phyloP scores from a whole-genome alignment of 139 green algal genomes.

The Chlamydomonas eustigma region DNA sequence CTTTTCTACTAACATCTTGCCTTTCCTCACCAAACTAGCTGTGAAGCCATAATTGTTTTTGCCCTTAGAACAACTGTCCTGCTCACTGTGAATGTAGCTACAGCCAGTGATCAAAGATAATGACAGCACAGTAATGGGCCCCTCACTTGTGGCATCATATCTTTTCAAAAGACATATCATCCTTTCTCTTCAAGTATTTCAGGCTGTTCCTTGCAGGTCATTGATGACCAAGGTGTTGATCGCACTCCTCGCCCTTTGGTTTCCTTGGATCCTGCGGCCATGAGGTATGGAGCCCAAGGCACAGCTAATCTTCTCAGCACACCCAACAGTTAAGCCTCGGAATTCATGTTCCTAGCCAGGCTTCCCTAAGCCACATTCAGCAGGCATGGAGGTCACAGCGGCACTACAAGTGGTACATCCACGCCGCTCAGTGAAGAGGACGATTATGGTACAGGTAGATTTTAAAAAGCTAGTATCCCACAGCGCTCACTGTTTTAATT shows the following conservation, averaged over 20 bases:
- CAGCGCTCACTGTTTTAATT: no score
- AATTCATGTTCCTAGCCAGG: slow-evolving; percentile 46
- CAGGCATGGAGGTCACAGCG: slow-evolving; percentile 21
- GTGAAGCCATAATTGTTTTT: no score
- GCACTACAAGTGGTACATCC: slow-evolving; percentile 21
- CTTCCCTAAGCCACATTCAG: slow-evolving; percentile 41
- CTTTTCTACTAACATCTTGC: not conserved
- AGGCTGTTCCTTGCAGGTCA: slow-evolving; percentile 20
- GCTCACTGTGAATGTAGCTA: no score
- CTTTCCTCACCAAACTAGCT: no score
- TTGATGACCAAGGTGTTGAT: slow-evolving; percentile 55
- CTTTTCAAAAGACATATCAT: not conserved
- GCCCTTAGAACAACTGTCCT: no score
- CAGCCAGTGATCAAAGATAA: no score
- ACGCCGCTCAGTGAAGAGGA: slow-evolving; percentile 25
- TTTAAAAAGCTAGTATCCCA: no score
- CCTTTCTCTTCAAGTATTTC: not conserved
- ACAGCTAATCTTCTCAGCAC: slow-evolving; percentile 25
- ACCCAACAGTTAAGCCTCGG: slow-evolving; percentile 31
- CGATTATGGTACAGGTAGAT: slow-evolving; percentile 14
- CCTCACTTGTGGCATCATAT: no score
- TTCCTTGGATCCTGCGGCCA: slow-evolving; percentile 25
- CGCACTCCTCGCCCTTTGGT: slow-evolving; percentile 65
- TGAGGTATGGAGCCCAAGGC: slow-evolving; percentile 14
- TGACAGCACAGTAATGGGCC: no score